Evolutionary conservation across 2,329 filamentous ascomycete species (phyloP).

Genomic region (Penicillium nordicum): DNA sequence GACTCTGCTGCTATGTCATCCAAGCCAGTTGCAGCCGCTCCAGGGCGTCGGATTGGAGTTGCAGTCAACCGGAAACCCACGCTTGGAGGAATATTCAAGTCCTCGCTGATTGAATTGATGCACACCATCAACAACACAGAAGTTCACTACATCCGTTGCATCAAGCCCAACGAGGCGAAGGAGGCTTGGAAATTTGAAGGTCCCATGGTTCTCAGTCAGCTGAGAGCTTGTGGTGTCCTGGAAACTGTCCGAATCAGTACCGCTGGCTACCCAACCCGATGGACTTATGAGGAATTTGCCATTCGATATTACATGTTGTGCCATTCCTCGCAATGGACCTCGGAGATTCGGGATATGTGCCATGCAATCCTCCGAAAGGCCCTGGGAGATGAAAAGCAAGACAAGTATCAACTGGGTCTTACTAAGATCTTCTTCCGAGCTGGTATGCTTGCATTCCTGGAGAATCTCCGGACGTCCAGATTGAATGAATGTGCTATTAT

Average conservation of each 20-base stretch:
- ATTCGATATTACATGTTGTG: slow-evolving; percentile 98
- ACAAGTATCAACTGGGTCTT: slow-evolving; percentile 96
- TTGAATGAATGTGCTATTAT: slow-evolving; percentile 92
- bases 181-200: slow-evolving; percentile 97
- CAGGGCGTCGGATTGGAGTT: slow-evolving; percentile 81
- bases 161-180: slow-evolving; percentile 98
- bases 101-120: slow-evolving; percentile 97
- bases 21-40: slow-evolving; percentile 64
- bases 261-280: slow-evolving; percentile 93
- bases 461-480: slow-evolving; percentile 85
- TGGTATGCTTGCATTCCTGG: slow-evolving; percentile 96
- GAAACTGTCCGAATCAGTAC: slow-evolving; percentile 97
- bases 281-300: slow-evolving; percentile 99
- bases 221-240: slow-evolving; percentile 96
- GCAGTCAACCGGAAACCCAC: slow-evolving; percentile 95
- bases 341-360: slow-evolving; percentile 90
- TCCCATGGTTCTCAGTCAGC: slow-evolving; percentile 95
- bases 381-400: slow-evolving; percentile 72
- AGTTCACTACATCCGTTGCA: slow-evolving; percentile 98
- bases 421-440: slow-evolving; percentile 99
- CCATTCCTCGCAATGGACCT: slow-evolving; percentile 83
- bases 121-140: slow-evolving; percentile 95
- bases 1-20: slow-evolving; percentile 67
- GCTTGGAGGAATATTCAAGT: slow-evolving; percentile 97
- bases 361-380: slow-evolving; percentile 87